These are phyloP conservation scores for Fomitopsis pulvina DNA, from an alignment of 768 basidiomycete genomes.

Conservation along the genomic window DNA sequence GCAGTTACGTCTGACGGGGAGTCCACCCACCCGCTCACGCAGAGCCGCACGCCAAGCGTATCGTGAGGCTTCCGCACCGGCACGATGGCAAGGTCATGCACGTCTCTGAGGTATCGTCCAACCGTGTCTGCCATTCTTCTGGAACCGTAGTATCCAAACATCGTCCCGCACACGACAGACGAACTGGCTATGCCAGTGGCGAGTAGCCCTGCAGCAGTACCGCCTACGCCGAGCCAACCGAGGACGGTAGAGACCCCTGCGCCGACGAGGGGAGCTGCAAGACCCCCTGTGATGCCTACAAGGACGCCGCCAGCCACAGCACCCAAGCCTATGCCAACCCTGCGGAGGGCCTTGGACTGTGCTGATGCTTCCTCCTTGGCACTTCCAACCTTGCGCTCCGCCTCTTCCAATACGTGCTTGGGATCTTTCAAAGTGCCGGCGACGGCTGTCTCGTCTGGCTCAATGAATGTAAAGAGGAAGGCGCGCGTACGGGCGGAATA, in stretches of 20 bases:
- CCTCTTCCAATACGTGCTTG: constrained; percentile 36
- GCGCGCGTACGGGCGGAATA: constrained; percentile 46
- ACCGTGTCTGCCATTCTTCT: constrained; percentile 42
- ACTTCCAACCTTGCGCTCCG: constrained; percentile 34
- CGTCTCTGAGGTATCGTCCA: constrained; percentile 42
- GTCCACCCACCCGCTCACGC: constrained; percentile 50
- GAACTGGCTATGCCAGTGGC: constrained; percentile 50
- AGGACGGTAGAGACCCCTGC: constrained; percentile 43
- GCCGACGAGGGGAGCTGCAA: constrained; percentile 53
- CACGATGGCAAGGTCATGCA: constrained; percentile 45
- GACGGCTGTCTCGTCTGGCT: constrained; percentile 38
- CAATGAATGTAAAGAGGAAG: constrained; percentile 34
- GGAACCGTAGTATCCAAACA: constrained; percentile 54
- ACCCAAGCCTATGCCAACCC: constrained; percentile 43
- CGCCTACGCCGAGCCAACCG: constrained; percentile 47
- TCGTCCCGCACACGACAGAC: constrained; percentile 47
- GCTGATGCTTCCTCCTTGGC: constrained; percentile 37
- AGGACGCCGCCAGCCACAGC: constrained; percentile 50
- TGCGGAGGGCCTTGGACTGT: constrained; percentile 33
- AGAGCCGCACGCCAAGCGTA: constrained; percentile 44
- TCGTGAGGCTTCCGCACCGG: constrained; percentile 35
- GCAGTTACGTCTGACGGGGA: constrained; percentile 38
- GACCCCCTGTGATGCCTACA: constrained; percentile 51
- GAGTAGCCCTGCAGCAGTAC: constrained; percentile 43
- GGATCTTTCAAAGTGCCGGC: constrained; percentile 44